Evolutionary conservation across 208 protist species (phyloP), one percentile per base, ranked within the genome.

Genomic region (Leishmania mexicana): DNA sequence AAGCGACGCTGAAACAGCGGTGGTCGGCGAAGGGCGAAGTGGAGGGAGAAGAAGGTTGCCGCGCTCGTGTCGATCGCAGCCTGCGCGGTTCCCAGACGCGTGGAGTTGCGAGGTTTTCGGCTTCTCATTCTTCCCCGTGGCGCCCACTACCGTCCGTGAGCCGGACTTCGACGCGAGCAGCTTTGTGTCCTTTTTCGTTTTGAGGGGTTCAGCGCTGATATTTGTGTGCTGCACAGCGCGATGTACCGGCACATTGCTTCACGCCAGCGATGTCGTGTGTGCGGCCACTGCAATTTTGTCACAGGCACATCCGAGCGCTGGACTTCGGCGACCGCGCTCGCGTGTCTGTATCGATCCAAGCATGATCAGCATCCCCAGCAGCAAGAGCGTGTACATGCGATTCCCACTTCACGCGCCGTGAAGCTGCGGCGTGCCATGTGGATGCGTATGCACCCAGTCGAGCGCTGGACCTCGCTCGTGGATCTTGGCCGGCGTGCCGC

Each of bases 381-480:
- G 1, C 74, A 47, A 8, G 38, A 60, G 6, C 7, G 65, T 49
- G 38, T 1, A 15, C 54, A 19, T 78, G 21, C 54, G 8, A 58
- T 60, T 17, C 35, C 62, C 31, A 65, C 62, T 40, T 19, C 76
- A 13, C 31, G 70, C 15, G 53, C 81, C 38, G 51, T 51, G 3
- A 85, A 79, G 47, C 84, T 92, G 24, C 82, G 85, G n/a, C 83
- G 85, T 38, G 78, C 87, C 15, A 35, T 65, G 53, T 96, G 93
- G 93, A 81, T 93, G 75, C 83, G 84, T 24, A 85, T 94, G 75
- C 78, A 96, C 71, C 93, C 93, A 1, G 91, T 96, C 4, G 85
- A 89, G 83, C 93, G 93, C 64, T 94, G 90, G 93, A 96, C 93
- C 0, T 83, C 78, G 31, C 84, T 96, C 60, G 86, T 94, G 3